Evolutionary conservation across 257 asterid genomes (phyloP), one percentile per base, ranked within the genome.

Genomic region (Petrea volubilis): DNA sequence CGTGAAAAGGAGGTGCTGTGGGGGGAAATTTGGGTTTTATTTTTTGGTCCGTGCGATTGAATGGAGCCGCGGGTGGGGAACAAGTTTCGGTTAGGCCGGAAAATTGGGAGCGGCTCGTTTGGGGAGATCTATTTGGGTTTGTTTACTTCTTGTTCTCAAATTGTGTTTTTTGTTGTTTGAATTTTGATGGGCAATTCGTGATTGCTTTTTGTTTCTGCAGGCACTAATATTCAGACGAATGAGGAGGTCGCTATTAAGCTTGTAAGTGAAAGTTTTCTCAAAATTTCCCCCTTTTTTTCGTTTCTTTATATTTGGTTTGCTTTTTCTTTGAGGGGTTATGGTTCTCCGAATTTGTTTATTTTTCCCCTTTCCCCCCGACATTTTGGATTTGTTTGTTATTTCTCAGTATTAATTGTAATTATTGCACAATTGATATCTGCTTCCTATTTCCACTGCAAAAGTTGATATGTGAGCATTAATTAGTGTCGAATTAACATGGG

Each of bases 21-120:
- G 43, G 49, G 63, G 31, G 14, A 2, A 18, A 52, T 55, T 43
- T 44, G 77, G 57, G 73, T 47, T 61, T n/a, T n/a, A n/a, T n/a
- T n/a, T n/a, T n/a, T 41, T 47, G 74, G 70, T 79, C 66, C 59
- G 70, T 28, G 56, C 31, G 56, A 27, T 77, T 77, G 40, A 53
- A 87, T 87, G 93, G 93, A 87, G 82, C 88, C 88, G 74, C 90
- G 88, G 21, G 87, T 87, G 72, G 93, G 90, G 60, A 84, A 82
- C 64, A 87, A 78, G 82, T 87, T 74, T 51, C 84, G 90, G 33
- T 52, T 87, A 60, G 93, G 93, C 20, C 77, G 90, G 72, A 87
- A 87, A 78, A 87, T 87, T 58, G 93, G 93, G 64, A 82, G 90
- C 52, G 93, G 93, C 64, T 87, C 93, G 17, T 87, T 87, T 71